Percentiles rank a stretch among this genome's conserved stretches.
Conservation (phyloP, 805 yeast species). For the Cyberlindnera euphorbiae region DNA sequence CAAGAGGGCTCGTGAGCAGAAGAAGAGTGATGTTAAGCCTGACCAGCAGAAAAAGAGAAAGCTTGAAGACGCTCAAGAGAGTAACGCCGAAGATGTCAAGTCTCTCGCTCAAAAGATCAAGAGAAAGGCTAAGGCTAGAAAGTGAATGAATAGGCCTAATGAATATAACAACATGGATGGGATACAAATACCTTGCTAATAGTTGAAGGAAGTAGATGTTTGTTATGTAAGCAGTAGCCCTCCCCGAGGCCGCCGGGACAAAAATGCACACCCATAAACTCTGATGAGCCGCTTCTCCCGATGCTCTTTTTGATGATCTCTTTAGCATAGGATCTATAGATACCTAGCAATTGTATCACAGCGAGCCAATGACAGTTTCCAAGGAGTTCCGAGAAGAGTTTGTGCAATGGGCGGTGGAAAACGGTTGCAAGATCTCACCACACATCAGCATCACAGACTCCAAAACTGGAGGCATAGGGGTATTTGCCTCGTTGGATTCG, state of each 20-base stretch:
- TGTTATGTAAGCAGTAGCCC: no score
- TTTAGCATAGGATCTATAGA: no score
- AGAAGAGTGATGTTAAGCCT: not conserved
- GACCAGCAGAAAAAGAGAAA: constrained; percentile 9
- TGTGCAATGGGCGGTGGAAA: constrained; percentile 13
- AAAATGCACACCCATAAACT: no score
- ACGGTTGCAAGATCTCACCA: constrained; percentile 10
- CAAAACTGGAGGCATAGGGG: constrained; percentile 33
- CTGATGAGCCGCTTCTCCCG: no score
- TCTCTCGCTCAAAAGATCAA: constrained; percentile 17
- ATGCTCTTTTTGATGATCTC: no score
- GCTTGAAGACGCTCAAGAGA: constrained; percentile 4
- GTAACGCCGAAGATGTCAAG: constrained; percentile 11
- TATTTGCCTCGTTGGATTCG: constrained; percentile 23
- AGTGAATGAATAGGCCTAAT: no score
- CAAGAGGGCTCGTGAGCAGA: constrained; percentile 36
- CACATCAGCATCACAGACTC: constrained; percentile 22
- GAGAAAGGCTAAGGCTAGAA: constrained; percentile 12
- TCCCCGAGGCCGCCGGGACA: no score
- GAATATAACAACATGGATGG: no score
- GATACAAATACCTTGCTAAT: no score
- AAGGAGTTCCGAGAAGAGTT: constrained; percentile 10
- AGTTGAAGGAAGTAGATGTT: no score
- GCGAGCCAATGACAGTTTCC: no score
- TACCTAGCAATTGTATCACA: no score